Evolutionary conservation across 306 rosid genomes (phyloP), one percentile per base, ranked within the genome.

Genomic region (Prunus armeniaca): DNA sequence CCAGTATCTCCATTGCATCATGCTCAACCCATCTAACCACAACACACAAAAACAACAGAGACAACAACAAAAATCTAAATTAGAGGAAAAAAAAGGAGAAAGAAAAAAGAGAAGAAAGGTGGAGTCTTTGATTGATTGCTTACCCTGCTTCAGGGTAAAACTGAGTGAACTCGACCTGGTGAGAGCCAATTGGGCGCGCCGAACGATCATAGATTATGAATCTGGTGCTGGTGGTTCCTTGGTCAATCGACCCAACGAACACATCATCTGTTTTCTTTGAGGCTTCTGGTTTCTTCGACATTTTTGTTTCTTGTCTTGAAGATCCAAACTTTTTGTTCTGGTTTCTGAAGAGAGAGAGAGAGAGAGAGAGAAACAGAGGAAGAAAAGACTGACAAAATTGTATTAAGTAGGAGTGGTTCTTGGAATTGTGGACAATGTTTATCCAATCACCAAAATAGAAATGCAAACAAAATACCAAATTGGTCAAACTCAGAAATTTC

Each of bases 121-220:
- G 20, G 34, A 55, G 13, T 12, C 41, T 15, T 32, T 62, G 45
- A 28, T 15, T 15, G 25, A 34, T 11, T 22, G 17, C 25, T 70
- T 81, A 93, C 93, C 97, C 97, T n/a, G 97, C 91, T 76, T 92
- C 25, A 1, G 97, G 97, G 60, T 89, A 90, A 75, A 87, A 80
- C 73, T 95, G 98, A 65, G 95, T 92, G 91, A 95, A 92, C 82
- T 95, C 98, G 52, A 89, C 91, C 74, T 95, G 97, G 80, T 95
- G 95, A 71, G 89, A 84, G 73, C 92, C 96, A 28, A 95, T 45
- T 0, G 81, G 7, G 8, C 69, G 83, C 69, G 92, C 84, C 0
- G 22, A 60, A 0, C 32, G 78, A 19, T 95, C 93, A 24, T 95
- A 95, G 65, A 94, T 86, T 19, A 94, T 82, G 88, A 94, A 92